Conservation (phyloP, 371 early-diverging fungal genomes). For the Chytridium lagenaria region DNA sequence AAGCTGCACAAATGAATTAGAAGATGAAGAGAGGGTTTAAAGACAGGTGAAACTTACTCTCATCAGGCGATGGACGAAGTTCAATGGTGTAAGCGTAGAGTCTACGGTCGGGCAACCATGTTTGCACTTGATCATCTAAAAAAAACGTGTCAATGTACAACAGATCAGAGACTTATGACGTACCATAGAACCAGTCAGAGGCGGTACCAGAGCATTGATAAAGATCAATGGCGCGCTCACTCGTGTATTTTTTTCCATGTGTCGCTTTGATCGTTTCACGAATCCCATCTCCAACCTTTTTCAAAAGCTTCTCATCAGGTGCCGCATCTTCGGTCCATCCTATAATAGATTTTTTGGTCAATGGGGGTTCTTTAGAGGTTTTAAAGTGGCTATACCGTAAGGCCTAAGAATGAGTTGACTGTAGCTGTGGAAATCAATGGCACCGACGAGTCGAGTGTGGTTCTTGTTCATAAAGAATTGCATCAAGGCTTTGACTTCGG, state of each 20-base stretch:
- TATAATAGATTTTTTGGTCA: too few species aligned
- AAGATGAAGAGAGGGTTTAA: too few species aligned
- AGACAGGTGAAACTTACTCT: conserved; percentile 18
- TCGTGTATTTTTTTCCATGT: conserved; percentile 53
- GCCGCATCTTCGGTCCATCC: conserved; percentile 54
- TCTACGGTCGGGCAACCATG: conserved; percentile 49
- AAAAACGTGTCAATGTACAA: neutral
- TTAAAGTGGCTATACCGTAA: conserved; percentile 33
- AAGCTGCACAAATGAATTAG: conserved; percentile 6
- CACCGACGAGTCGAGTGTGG: conserved; percentile 58
- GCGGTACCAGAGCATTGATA: conserved; percentile 60
- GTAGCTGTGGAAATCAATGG: conserved; percentile 67
- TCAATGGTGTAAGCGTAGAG: conserved; percentile 63
- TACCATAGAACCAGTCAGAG: conserved; percentile 60
- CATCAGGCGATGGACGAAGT: conserved; percentile 50
- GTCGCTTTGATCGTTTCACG: conserved; percentile 38
- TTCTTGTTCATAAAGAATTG: conserved; percentile 49
- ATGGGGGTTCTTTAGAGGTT: too few species aligned
- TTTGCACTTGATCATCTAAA: conserved; percentile 44
- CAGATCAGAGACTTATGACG: neutral
- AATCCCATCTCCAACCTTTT: conserved; percentile 44
- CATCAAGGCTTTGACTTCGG: conserved; percentile 60
- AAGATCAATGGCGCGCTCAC: conserved; percentile 50
- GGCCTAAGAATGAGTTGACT: conserved; percentile 49
- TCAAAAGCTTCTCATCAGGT: conserved; percentile 42